A percentile compares a stretch with the other conserved stretches of the same genome.
Evolutionary conservation across 2,329 filamentous ascomycete genomes (phyloP).

Genomic region (Blastomyces gilchristii): DNA sequence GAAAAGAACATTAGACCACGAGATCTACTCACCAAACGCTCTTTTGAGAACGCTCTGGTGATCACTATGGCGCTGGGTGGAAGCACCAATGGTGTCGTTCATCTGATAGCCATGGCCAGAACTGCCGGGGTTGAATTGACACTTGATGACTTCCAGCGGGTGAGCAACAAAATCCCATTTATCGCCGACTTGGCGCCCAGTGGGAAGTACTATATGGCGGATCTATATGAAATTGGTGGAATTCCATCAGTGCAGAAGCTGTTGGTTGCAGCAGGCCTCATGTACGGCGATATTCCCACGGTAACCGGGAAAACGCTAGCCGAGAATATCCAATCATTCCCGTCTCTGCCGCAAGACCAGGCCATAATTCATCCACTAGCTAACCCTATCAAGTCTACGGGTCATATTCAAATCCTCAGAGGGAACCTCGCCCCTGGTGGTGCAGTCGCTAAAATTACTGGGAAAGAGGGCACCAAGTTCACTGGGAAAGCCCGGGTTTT

Average conservation of each 20-base stretch:
- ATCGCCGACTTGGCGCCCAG: slow-evolving; percentile 76
- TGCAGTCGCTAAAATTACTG: slow-evolving; percentile 91
- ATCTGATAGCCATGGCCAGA: slow-evolving; percentile 83
- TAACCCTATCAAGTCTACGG: slow-evolving; percentile 76
- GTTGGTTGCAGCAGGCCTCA: slow-evolving; percentile 61
- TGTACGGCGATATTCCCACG: slow-evolving; percentile 69
- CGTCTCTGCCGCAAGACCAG: slow-evolving; percentile 67
- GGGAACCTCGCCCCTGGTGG: slow-evolving; percentile 84
- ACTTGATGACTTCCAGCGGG: slow-evolving; percentile 71
- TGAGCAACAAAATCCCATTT: slow-evolving; percentile 73
- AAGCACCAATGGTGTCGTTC: slow-evolving; percentile 78
- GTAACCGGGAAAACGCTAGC: slow-evolving; percentile 76
- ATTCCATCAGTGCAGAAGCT: slow-evolving; percentile 79
- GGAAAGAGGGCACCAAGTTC: slow-evolving; percentile 81
- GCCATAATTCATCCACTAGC: slow-evolving; percentile 69
- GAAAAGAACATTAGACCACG: slow-evolving; percentile 70
- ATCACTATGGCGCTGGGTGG: slow-evolving; percentile 89
- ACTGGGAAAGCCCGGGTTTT: slow-evolving; percentile 73
- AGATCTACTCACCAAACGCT: slow-evolving; percentile 66
- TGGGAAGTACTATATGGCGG: slow-evolving; percentile 78
- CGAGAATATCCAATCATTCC: slow-evolving; percentile 68
- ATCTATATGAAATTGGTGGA: slow-evolving; percentile 76
- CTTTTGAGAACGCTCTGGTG: slow-evolving; percentile 81
- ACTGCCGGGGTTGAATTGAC: slow-evolving; percentile 68
- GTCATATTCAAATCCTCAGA: slow-evolving; percentile 77